Evolutionary conservation across 768 basidiomycete species (phyloP).

Genomic region (Boletellus ananiceps): DNA sequence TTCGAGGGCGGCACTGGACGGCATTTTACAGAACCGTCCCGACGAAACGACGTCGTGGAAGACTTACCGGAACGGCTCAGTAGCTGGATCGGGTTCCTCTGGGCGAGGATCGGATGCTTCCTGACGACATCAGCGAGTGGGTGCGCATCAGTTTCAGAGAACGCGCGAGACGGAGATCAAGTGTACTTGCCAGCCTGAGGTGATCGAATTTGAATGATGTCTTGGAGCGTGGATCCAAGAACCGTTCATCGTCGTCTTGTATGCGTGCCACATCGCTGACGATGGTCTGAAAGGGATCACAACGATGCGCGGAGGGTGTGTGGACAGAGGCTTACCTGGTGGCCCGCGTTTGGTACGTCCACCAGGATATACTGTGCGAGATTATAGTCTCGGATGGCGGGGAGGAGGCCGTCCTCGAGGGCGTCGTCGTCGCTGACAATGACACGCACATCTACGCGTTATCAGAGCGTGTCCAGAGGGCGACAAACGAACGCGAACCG

Average conservation of each 20-base stretch:
- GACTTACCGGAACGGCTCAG: conserved; percentile 74
- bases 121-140: conserved; percentile 32
- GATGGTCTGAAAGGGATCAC: conserved; percentile 55
- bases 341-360: conserved; percentile 70
- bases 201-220: conserved; percentile 84
- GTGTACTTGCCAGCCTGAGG: conserved; percentile 61
- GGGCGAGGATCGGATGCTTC: conserved; percentile 72
- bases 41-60: not conserved
- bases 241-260: conserved; percentile 51
- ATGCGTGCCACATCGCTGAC: conserved; percentile 69
- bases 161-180: conserved; percentile 3
- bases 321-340: conserved; percentile 52
- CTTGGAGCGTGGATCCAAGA: conserved; percentile 78
- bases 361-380: conserved; percentile 82
- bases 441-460: conserved; percentile 71
- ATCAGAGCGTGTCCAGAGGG: conserved; percentile 8
- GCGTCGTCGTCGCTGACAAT: conserved; percentile 84
- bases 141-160: not conserved
- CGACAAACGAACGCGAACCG: conserved; percentile 42
- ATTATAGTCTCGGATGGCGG: conserved; percentile 82
- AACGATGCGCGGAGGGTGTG: not conserved
- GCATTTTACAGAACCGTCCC: not conserved
- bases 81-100: conserved; percentile 54
- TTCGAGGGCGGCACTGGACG: conserved; percentile 63
- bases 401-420: conserved; percentile 73